Conservation (phyloP, 164 flowering plant genomes). For the Paratinospora sagittata region DNA sequence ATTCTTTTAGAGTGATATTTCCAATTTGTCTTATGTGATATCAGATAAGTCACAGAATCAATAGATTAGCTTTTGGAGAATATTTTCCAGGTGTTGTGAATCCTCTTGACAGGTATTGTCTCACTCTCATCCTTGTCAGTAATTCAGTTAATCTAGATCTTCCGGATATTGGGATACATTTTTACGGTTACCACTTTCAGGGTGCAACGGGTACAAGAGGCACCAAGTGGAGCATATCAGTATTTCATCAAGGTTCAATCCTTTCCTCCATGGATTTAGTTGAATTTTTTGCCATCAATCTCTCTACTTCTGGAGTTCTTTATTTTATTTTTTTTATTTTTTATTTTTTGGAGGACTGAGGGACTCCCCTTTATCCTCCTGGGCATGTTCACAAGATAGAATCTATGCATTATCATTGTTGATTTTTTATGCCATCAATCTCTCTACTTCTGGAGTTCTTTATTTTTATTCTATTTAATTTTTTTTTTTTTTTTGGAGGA, state of each 20-base stretch:
- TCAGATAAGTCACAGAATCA: slow-evolving; percentile 78
- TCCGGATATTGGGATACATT: background rate
- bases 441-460: no score
- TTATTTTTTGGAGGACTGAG: background rate
- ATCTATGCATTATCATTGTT: background rate
- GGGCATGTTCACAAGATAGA: background rate
- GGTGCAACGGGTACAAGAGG: slow-evolving; percentile 59
- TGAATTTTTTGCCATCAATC: no score
- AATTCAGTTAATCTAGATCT: background rate
- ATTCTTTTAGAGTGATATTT: background rate
- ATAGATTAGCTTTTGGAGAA: slow-evolving; percentile 72
- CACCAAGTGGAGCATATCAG: slow-evolving; percentile 70
- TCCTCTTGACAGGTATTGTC: slow-evolving; percentile 72
- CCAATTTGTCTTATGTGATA: slow-evolving; percentile 1
- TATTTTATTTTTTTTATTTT: no score
- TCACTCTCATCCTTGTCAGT: background rate
- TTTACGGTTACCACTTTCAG: slow-evolving; percentile 29
- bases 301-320: no score
- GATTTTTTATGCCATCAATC: no score
- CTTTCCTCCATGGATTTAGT: background rate
- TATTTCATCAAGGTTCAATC: slow-evolving; percentile 71
- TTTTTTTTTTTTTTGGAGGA: background rate
- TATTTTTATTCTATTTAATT: no score
- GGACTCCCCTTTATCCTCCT: no score
- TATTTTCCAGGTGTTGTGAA: slow-evolving; percentile 76